phyloP scores from a whole-genome alignment of 495 filamentous ascomycete genomes.

The Penicillium arizonense region DNA sequence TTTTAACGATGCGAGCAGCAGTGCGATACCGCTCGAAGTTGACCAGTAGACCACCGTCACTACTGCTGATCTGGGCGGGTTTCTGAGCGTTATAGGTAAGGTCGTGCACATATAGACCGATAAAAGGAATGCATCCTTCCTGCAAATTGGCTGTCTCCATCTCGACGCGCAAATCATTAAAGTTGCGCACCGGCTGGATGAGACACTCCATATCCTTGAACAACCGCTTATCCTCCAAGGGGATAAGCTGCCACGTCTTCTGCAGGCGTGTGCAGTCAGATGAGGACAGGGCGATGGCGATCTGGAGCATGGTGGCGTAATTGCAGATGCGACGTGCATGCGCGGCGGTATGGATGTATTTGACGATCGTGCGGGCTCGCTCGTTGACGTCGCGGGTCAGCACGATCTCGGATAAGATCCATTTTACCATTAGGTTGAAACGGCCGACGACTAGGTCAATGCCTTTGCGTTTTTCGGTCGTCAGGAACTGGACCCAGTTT shows the following conservation, averaged over 20 bases:
- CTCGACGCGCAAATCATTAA: conserved; percentile 81
- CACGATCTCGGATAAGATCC: conserved; percentile 89
- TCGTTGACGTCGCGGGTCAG: conserved; percentile 81
- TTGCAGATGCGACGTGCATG: conserved; percentile 86
- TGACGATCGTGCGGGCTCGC: conserved; percentile 78
- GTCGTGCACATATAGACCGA: conserved; percentile 92
- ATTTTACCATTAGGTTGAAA: conserved; percentile 97
- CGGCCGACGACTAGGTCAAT: conserved; percentile 95
- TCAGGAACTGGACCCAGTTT: conserved; percentile 91
- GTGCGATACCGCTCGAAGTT: conserved; percentile 96
- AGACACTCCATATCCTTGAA: conserved; percentile 80
- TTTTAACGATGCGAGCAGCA: conserved; percentile 90
- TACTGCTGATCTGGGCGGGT: conserved; percentile 63
- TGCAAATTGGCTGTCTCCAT: conserved; percentile 81
- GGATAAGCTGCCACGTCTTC: conserved; percentile 80
- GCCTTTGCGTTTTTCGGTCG: conserved; percentile 74
- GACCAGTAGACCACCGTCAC: conserved; percentile 66
- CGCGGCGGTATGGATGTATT: conserved; percentile 87
- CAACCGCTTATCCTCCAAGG: conserved; percentile 63
- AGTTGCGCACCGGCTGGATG: conserved; percentile 86
- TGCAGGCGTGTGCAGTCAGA: conserved; percentile 74
- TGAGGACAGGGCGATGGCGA: conserved; percentile 86
- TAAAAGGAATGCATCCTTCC: conserved; percentile 93
- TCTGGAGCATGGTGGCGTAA: conserved; percentile 94
- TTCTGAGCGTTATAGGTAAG: conserved; percentile 95